Conservation (phyloP, 148 eudicot species). For the Chenopodium suecicum region DNA sequence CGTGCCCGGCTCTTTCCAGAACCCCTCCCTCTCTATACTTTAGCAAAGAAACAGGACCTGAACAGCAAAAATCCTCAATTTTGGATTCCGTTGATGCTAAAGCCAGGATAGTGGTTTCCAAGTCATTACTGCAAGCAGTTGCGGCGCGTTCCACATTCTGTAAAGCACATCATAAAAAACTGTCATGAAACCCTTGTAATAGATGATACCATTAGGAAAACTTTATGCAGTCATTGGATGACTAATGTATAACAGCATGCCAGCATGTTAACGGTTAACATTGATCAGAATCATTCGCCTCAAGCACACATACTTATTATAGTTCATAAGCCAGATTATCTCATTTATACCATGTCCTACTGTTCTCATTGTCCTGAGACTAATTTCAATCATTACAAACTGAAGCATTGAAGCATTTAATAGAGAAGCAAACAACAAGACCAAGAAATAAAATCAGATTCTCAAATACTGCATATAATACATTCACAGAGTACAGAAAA, state of each 20-base stretch:
- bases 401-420: background rate
- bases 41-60: conserved; percentile 60
- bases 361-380: background rate
- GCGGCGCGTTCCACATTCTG: conserved; percentile 55
- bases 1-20: conserved; percentile 67
- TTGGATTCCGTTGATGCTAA: conserved; percentile 59
- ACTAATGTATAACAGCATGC: too few species aligned
- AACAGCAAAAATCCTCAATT: conserved; percentile 48
- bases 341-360: background rate
- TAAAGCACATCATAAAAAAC: background rate
- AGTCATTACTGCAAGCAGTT: conserved; percentile 23
- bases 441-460: too few species aligned
- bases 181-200: too few species aligned
- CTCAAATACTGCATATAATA: too few species aligned
- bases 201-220: too few species aligned
- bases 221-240: too few species aligned
- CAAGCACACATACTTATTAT: too few species aligned
- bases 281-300: too few species aligned
- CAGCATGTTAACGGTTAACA: too few species aligned
- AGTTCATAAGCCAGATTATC: background rate
- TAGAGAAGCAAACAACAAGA: background rate
- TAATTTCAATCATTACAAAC: background rate
- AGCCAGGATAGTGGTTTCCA: conserved; percentile 49
- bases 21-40: conserved; percentile 74
- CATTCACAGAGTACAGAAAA: too few species aligned